Evolutionary conservation across 75 land plant species (phyloP), one percentile per base, ranked within the genome.

Genomic region (Isoetes taiwanensis): DNA sequence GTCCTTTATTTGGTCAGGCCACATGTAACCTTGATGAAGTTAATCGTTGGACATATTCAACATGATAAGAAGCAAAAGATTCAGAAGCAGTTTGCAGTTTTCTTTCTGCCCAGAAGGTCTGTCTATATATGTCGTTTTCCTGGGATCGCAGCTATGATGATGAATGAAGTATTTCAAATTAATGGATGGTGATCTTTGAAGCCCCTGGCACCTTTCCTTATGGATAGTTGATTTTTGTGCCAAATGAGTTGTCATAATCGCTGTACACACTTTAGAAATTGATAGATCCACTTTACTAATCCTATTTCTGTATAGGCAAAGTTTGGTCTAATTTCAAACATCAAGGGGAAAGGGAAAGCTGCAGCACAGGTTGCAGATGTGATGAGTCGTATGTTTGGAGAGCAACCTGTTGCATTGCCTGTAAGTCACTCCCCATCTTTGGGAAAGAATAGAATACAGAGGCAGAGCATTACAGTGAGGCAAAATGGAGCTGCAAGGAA

Each of bases 271-370:
- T n/a, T n/a, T n/a, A n/a, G n/a, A n/a, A n/a, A n/a, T n/a, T n/a
- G n/a, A n/a, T n/a, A 59, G 17, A 59, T 50, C 21, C 8, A 28
- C 9, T 6, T 26, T 16, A 48, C 6, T 61, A 19, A 16, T 9
- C 29, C 5, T 53, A 14, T 54, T 57, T 52, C 4, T 26, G 30
- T 21, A 33, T 56, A 86, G 91, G 67, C 58, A 43, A 38, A 67
- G 17, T 81, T 77, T 78, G 99, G 99, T 30, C 61, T 80, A 0
- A 94, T 94, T 63, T 96, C 95, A 42, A 81, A 84, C 76, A 76
- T 94, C 30, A 71, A 87, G 55, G 99, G 83, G 24, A 88, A 94
- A 64, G 99, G 99, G n/a, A 84, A 82, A 42, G 90, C 78, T 55
- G 93, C 99, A 27, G 59, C 64, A 17, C 79, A 70, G 56, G 86